Evolutionary conservation across 169 alveolate species (phyloP), one percentile per base, ranked within the genome.

Genomic region (Hepatocystis sp.): DNA sequence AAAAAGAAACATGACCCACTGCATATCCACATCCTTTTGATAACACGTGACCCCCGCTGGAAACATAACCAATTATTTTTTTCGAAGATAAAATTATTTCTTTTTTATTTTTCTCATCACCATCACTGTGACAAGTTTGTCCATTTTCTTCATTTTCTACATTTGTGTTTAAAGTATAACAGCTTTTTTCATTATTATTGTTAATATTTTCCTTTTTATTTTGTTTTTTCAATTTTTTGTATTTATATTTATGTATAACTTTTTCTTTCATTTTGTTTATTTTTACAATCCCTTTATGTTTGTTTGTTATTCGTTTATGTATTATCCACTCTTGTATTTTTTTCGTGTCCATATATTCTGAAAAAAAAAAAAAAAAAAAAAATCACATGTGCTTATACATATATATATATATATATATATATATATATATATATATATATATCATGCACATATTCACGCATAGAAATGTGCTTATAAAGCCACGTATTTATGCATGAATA

Each of bases 1-100:
- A 56, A 42, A 71, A 71, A 15, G 86, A 71, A 15, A 71, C 58
- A 23, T 71, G 86, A 1, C 76, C 86, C 30, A 71, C 56, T 40
- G 76, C 86, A 34, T 61, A 71, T 11, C 86, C 86, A 61, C 36
- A 63, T 34, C 86, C 86, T 63, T 71, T 71, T 19, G 86, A 71
- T 30, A 71, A 40, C 11, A 71, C 86, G 44, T 71, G 86, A 1
- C 86, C 86, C 0, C 86, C 86, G 28, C 86, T 71, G 15, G 86
- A 71, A 28, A 71, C 86, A 51, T 56, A 71, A 27, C 86, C 86
- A 55, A 71, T 71, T 56, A 71, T 71, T 34, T 71, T 56, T 39
- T 61, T 71, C 10, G 86, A 71, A 17, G 86, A 15, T 19, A 71
- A 58, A 56, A 71, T 71, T 34, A 71, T 71, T 55, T 71, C 86